A percentile compares a stretch with the other conserved stretches of the same genome.
These are phyloP conservation scores for Leccinum subrobustum DNA, from an alignment of 1,284 basidiomycete genomes.

Conservation along the genomic window DNA sequence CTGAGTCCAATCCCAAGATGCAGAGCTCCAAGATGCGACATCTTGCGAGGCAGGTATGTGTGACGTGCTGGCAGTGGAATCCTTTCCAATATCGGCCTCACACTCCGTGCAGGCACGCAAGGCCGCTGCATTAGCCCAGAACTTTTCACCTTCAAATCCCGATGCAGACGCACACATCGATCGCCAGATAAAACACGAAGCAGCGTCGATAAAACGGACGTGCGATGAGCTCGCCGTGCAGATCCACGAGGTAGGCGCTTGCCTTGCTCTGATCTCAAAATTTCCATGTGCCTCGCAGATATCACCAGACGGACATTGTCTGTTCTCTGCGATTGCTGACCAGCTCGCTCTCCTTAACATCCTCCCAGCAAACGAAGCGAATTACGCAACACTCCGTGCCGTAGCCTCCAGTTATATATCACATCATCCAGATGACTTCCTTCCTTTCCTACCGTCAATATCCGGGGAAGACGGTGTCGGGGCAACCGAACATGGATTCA, in stretches of 20 bases:
- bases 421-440: slow-evolving; percentile 85
- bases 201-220: slow-evolving; percentile 62
- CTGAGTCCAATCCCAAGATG: slow-evolving; percentile 42
- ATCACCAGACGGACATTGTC: slow-evolving; percentile 92
- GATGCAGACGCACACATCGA: slow-evolving; percentile 65
- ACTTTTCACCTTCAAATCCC: slow-evolving; percentile 57
- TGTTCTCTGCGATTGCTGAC: slow-evolving; percentile 92
- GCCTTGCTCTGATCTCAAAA: neutral
- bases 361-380: slow-evolving; percentile 54
- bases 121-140: slow-evolving; percentile 65
- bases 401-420: slow-evolving; percentile 85
- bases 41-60: slow-evolving; percentile 73
- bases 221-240: slow-evolving; percentile 69
- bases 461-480: slow-evolving; percentile 75
- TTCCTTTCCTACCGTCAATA: slow-evolving; percentile 87
- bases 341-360: slow-evolving; percentile 72
- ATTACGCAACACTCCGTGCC: slow-evolving; percentile 58
- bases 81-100: neutral
- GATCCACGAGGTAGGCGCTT: slow-evolving; percentile 63
- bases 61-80: neutral
- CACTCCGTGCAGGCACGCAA: slow-evolving; percentile 63
- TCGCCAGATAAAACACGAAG: slow-evolving; percentile 72
- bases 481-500: slow-evolving; percentile 65
- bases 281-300: slow-evolving; percentile 53
- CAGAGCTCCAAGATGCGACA: slow-evolving; percentile 73